A percentile compares a stretch with the other conserved stretches of the same genome.
Evolutionary conservation across 805 yeast genomes (phyloP).

Genomic region (Saturnispora gosingensis): DNA sequence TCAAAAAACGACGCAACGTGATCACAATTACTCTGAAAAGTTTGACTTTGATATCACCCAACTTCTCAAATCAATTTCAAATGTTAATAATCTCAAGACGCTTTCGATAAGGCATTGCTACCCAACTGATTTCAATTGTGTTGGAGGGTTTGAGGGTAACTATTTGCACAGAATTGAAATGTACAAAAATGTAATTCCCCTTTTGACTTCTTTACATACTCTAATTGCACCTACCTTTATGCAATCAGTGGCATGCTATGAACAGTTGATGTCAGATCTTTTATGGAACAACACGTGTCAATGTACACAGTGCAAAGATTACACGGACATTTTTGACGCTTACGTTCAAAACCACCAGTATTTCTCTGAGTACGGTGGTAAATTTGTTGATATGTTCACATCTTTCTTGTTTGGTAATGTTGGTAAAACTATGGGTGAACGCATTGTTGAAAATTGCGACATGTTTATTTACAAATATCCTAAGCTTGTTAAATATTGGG

Average conservation of each 20-base stretch:
- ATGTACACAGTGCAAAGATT: slow-evolving; percentile 44
- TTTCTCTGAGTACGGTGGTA: slow-evolving; percentile 36
- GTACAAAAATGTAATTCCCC: slow-evolving; percentile 41
- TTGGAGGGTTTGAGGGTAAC: slow-evolving; percentile 69
- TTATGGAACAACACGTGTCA: slow-evolving; percentile 68
- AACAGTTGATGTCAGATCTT: slow-evolving; percentile 57
- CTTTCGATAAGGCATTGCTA: slow-evolving; percentile 50
- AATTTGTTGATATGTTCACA: slow-evolving; percentile 52
- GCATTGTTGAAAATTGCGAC: slow-evolving; percentile 22
- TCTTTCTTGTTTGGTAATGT: slow-evolving; percentile 47
- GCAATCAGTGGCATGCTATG: slow-evolving; percentile 57
- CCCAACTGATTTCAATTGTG: slow-evolving; percentile 46
- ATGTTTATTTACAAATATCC: slow-evolving; percentile 24
- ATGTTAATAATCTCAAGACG: slow-evolving; percentile 27
- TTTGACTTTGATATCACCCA: slow-evolving; percentile 44
- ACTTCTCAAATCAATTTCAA: slow-evolving; percentile 31
- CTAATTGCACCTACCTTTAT: slow-evolving; percentile 52
- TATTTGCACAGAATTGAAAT: slow-evolving; percentile 49
- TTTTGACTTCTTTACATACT: slow-evolving; percentile 31
- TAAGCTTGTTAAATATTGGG: slow-evolving; percentile 32
- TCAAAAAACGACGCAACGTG: slow-evolving; percentile 26
- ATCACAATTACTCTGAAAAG: slow-evolving; percentile 41
- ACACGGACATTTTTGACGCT: slow-evolving; percentile 45
- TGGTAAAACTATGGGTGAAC: slow-evolving; percentile 33
- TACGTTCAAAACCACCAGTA: slow-evolving; percentile 57